phyloP scores from a whole-genome alignment of 1,139 yeast species.

The Geotrichum carabidarum region DNA sequence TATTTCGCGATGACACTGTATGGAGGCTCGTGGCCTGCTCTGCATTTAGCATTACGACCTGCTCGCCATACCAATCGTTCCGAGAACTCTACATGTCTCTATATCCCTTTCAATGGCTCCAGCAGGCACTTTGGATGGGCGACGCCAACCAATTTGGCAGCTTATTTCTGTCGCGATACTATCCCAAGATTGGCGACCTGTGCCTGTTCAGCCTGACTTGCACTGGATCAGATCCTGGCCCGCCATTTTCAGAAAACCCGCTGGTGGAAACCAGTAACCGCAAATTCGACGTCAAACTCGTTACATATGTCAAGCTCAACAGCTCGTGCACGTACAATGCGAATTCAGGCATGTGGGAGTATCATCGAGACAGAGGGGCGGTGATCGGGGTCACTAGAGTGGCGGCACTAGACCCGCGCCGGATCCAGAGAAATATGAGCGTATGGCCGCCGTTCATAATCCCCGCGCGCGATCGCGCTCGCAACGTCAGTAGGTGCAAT shows the following conservation, averaged over 20 bases:
- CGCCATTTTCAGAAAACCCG: constrained; percentile 14
- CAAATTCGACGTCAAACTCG: background rate
- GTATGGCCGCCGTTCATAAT: constrained; percentile 29
- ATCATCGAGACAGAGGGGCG: constrained; percentile 14
- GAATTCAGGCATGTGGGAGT: constrained; percentile 19
- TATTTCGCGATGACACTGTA: constrained; percentile 23
- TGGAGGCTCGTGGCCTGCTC: constrained; percentile 25
- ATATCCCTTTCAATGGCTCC: constrained; percentile 27
- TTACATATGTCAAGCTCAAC: constrained; percentile 14
- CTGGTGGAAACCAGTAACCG: constrained; percentile 20
- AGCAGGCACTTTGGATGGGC: constrained; percentile 32
- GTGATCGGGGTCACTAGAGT: constrained; percentile 22
- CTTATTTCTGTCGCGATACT: constrained; percentile 28
- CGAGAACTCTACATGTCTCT: constrained; percentile 21
- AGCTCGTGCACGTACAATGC: constrained; percentile 8
- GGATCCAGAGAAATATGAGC: constrained; percentile 25
- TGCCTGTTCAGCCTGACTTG: constrained; percentile 22
- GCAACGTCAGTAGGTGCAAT: constrained; percentile 25
- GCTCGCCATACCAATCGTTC: constrained; percentile 24
- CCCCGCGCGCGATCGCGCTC: constrained; percentile 25
- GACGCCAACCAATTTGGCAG: constrained; percentile 31
- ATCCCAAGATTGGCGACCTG: constrained; percentile 23
- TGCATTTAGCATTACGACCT: constrained; percentile 11
- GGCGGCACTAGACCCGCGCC: constrained; percentile 20
- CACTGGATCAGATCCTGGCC: constrained; percentile 14